Base-by-base conservation (phyloP, 1,139 yeast genomes). In the Geotrichum restrictum region DNA sequence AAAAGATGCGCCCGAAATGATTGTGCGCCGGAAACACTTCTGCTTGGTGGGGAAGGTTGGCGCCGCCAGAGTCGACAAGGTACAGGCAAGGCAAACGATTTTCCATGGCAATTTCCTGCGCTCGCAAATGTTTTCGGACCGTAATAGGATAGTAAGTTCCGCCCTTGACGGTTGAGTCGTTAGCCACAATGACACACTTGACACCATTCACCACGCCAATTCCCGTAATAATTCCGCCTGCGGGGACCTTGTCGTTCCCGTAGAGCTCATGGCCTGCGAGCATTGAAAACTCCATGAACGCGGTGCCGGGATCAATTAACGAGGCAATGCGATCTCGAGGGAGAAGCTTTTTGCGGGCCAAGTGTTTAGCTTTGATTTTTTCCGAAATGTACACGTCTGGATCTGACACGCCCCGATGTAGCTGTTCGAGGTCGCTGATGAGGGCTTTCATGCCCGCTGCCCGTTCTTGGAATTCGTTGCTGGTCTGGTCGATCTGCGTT, bases 141-240 rank as follows among this genome's bases (percentile, higher is more conserved):
- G 70, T 68, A 48, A 67, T 67, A n/a, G 71, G 70, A 56, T 63
- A 67, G 59, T 68, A 68, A 10, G 71, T 67, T 10, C 71, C 71
- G 14, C 71, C 71, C 54, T 68, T 68, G 43, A 68, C 70, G 19
- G 71, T 68, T 31, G 67, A 61, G 52, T 68, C 69, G 56, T 68
- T 68, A 42, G 71, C 70, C 13, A 67, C 65, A 50, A 68, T 62
- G 48, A 68, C 49, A 43, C 70, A 66, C 22, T 64, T 62, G 56
- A 63, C 62, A 16, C 71, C 71, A 16, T 62, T 57, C 29, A 68
- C 70, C 24, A 64, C 56, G 14, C 71, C 71, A 19, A 68, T 60
- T 36, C 71, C 71, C 8, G 70, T 66, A 52, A 68, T 65, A 50
- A 68, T 65, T 1, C 70, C 70, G 6, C 71, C 71, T 5, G 66